Evolutionary conservation across 75 land plant species (phyloP).

Genomic region (Pinus albicaulis): DNA sequence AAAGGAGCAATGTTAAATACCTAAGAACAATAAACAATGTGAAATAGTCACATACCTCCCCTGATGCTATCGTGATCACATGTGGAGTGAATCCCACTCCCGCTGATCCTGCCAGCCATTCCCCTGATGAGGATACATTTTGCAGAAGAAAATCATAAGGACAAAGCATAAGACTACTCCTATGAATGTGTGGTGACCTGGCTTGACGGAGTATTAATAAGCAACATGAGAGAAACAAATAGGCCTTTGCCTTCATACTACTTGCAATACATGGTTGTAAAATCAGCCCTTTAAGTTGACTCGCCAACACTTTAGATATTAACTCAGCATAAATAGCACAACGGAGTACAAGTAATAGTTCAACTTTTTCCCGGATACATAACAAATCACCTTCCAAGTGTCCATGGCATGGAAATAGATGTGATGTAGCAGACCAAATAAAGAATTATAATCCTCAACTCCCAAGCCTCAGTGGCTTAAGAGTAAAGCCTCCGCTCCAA

Average conservation of each 20-base stretch:
- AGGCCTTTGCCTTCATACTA: background rate
- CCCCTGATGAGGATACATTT: constrained; percentile 39
- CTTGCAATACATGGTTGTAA: background rate
- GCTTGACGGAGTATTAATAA: constrained; percentile 1
- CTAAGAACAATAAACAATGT: background rate
- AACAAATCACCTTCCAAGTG: background rate
- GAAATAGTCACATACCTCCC: constrained; percentile 54
- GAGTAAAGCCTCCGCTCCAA: background rate
- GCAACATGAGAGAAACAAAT: background rate
- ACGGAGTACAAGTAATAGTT: background rate
- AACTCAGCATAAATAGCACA: background rate
- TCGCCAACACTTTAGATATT: background rate
- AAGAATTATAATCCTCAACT: background rate
- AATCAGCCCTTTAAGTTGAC: background rate
- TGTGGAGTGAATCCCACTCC: constrained; percentile 89
- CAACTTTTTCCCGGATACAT: background rate
- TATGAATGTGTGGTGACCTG: background rate
- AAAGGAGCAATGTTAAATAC: background rate
- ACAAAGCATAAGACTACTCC: background rate
- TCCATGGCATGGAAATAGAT: no score
- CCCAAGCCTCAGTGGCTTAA: background rate
- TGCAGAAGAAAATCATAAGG: background rate
- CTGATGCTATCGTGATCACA: constrained; percentile 63
- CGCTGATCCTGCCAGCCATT: constrained; percentile 67
- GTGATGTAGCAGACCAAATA: background rate